Conservation (phyloP, 177 flowering plant species). For the Vitis hybrid region DNA sequence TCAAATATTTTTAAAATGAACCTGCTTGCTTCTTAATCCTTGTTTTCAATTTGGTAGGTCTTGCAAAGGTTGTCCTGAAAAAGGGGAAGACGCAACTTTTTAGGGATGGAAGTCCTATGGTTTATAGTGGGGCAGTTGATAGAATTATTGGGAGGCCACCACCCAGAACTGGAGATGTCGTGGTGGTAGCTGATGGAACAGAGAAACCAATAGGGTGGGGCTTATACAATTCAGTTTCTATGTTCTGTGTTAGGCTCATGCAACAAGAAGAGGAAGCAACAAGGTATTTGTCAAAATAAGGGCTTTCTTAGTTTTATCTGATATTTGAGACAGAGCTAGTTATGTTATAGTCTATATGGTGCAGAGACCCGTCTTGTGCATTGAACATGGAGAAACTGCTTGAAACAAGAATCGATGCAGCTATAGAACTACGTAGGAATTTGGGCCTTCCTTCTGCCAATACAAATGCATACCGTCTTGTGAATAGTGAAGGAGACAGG, state of each 20-base stretch:
- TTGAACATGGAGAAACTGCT: conserved; percentile 79
- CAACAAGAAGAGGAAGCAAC: conserved; percentile 87
- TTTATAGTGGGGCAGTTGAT: conserved; percentile 96
- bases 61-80: conserved; percentile 89
- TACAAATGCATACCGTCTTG: conserved; percentile 91
- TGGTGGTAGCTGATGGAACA: conserved; percentile 87
- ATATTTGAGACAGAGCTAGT: not conserved
- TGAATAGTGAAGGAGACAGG: conserved; percentile 99
- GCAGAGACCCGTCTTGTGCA: conserved; percentile 72
- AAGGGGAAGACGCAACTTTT: conserved; percentile 92
- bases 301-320: not conserved
- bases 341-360: conserved; percentile 10
- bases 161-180: conserved; percentile 89
- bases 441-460: conserved; percentile 72
- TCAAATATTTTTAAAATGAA: no score
- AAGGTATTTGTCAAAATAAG: conserved; percentile 33
- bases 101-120: conserved; percentile 95
- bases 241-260: conserved; percentile 96
- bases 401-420: conserved; percentile 66
- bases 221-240: conserved; percentile 83
- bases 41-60: conserved; percentile 39
- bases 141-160: conserved; percentile 90
- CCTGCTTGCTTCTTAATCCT: not conserved
- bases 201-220: conserved; percentile 98
- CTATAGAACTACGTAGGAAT: conserved; percentile 56